Evolutionary conservation across 148 eudicot species (phyloP), one percentile per base, ranked within the genome.

Genomic region (Gaultheria prostrata): DNA sequence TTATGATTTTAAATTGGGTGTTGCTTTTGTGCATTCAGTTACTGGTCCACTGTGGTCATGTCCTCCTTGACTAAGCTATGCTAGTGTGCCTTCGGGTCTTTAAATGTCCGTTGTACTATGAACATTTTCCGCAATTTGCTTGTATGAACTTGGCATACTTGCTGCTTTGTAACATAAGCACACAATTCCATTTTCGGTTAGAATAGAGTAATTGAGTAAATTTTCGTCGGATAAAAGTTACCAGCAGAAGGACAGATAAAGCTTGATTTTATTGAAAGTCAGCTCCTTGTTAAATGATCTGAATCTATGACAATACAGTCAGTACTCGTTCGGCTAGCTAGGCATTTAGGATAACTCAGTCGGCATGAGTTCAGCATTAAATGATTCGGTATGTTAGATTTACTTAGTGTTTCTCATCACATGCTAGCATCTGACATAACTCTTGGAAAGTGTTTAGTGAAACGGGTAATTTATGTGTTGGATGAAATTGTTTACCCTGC

Each of bases 331-430:
- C 30, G 57, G 79, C 79, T 14, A 75, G 32, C 78, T 48, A 76
- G 56, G 20, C 79, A 76, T 76, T 48, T 48, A 24, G 28, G 1
- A 35, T 35, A 33, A 11, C 33, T 76, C 46, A 76, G 12, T 14
- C 48, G 56, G 79, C 79, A 46, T 24, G 79, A 76, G 56, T 76
- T n/a, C 57, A n/a, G 54, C 12, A 30, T 75, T 48, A 14, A n/a
- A 50, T 18, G 18, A 18, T 26, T 77, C 3, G 6, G 13, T 51
- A 17, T 56, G 1, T 32, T 77, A 17, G n/a, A 13, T 20, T 48
- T 26, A 12, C 35, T 12, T 1, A 8, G 35, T 33, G 6, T 50
- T 49, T 76, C 24, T 50, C 8, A 49, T 26, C 13, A 39, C 13
- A 12, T 5, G 2, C 33, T 50, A 30, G 8, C 61, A 50, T 51